These are phyloP conservation scores for Botrytis aclada DNA, from an alignment of 2,329 filamentous ascomycete genomes.

Conservation along the genomic window DNA sequence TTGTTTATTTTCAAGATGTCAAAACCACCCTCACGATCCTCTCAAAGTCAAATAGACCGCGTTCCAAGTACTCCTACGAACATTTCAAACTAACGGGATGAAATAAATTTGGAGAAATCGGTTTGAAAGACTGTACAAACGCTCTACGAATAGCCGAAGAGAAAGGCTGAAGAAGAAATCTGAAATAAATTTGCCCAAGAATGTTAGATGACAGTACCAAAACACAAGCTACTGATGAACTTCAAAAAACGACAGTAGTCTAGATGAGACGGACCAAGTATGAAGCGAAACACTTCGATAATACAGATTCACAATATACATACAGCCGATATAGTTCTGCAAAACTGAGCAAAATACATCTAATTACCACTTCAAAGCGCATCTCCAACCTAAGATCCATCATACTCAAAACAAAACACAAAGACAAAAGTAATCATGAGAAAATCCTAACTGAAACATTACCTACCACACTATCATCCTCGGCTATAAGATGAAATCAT, in stretches of 20 bases:
- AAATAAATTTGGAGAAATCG: not conserved
- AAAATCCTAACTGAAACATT: not conserved
- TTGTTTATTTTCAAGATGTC: no score
- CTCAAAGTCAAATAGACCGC: no score
- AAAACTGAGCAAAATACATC: not conserved
- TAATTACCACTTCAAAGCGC: rapidly evolving
- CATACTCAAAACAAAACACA: rapidly evolving
- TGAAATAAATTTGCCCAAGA: not conserved
- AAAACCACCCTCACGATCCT: no score
- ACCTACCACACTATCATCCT: not conserved
- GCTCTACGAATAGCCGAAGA: rapidly evolving
- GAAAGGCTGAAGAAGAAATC: not conserved
- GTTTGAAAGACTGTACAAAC: no score
- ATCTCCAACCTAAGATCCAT: not conserved
- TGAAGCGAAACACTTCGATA: not conserved
- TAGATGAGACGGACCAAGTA: not conserved
- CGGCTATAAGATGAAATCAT: not conserved
- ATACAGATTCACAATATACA: not conserved
- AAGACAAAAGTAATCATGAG: not conserved
- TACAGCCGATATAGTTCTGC: not conserved
- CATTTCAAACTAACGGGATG: not conserved
- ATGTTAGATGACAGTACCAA: not conserved
- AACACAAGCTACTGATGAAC: not conserved
- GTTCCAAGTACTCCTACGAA: rapidly evolving
- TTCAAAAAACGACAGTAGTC: not conserved